Base-by-base conservation (phyloP, 257 asterid species). In the Petunia secreta region DNA sequence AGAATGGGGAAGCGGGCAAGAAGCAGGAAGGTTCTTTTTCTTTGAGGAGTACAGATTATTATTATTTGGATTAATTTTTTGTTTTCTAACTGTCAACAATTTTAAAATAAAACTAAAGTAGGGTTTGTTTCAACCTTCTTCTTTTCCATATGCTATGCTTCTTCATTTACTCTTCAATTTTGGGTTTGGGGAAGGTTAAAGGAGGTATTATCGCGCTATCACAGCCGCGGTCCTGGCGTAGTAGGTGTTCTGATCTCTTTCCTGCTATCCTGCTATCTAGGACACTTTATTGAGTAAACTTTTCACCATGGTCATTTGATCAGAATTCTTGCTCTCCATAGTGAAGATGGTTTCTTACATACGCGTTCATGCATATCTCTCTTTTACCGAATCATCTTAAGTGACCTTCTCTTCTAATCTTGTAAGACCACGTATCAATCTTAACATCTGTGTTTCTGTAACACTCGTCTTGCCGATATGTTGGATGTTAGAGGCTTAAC, bases 221-320 rank as follows among this genome's bases (percentile, higher is more conserved):
- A 67, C 55, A 67, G 53, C 55, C 75, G 41, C 40, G 38, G 54
- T 43, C 55, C 15, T 67, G 55, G 39, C 75, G 2, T 8, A 43
- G 75, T 66, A 41, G 73, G 54, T 67, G 37, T 9, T 43, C 54
- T 67, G 54, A n/a, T 67, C 36, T 43, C 75, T 13, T 66, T 66
- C 11, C 48, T 65, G 36, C 41, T 66, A 13, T 66, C 74, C 37
- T 40, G 39, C 11, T 38, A 38, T 64, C 25, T 64, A 2, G 48
- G 71, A 5, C 48, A 64, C 48, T 64, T 64, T 64, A 38, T 64
- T 65, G 64, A 59, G 63, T 59, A 5, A 40, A 66, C 53, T 16
- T 7, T 1, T 0, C 10, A 13, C 40, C 9, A 1, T 41, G 75
- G 3, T n/a, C 75, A 8, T 43, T 68, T 68, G 75, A 68, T 43